Evolutionary conservation across 2,329 filamentous ascomycete species (phyloP), one percentile per base, ranked within the genome.

Genomic region (Aspergillaceae sp.): DNA sequence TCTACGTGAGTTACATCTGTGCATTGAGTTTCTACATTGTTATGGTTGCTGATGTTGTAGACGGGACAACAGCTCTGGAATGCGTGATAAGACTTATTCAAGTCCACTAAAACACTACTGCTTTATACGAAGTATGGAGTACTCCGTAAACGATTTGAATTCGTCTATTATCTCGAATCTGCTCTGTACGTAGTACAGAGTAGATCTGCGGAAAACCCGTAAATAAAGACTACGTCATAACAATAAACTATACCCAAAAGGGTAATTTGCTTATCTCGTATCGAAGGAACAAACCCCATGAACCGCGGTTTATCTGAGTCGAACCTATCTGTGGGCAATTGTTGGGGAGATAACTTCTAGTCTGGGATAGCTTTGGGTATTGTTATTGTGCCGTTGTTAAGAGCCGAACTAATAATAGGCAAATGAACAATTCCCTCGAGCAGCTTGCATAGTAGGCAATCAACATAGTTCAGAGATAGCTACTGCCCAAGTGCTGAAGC

Each of bases 221-320:
- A 36, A 19, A 19, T 19, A 36, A 36, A 19, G 7, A 36, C 7
- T 36, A 36, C 34, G 34, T 36, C 34, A 36, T 36, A 19, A 19
- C 10, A 36, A 5, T 4, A 11, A 5, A 4, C 41, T 32, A 49
- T 50, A 45, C 54, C 55, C 35, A 50, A 58, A 52, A 4, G 10
- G 56, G 56, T 51, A 57, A 49, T 57, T 49, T 57, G 53, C 43
- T 58, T 57, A 52, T 47, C 7, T 29, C 28, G 19, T 27, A 40
- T 28, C 27, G 19, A 40, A 40, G 38, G 38, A 29, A 29, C 38
- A 40, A 19, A 19, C 19, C 19, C 19, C 19, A 19, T 19, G 19
- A 19, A 19, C 19, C 19, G 19, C 19, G 19, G 19, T 19, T 19
- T 19, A 19, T 19, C 34, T 5, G 10, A 11, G n/a, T 19, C 26